Evolutionary conservation across 306 rosid species (phyloP), one percentile per base, ranked within the genome.

Genomic region (Quercus aquifolioides): DNA sequence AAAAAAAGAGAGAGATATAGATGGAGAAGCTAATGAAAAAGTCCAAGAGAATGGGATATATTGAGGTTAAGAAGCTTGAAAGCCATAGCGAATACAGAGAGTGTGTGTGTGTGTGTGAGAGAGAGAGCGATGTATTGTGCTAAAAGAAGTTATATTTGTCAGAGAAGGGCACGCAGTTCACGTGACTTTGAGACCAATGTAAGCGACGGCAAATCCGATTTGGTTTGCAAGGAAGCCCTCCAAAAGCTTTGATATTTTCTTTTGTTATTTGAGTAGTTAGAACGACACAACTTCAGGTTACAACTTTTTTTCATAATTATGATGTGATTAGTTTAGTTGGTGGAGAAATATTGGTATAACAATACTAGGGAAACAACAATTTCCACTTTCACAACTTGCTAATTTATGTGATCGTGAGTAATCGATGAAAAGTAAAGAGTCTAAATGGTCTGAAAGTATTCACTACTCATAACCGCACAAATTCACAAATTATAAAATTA

Each of bases 141-240:
- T 46, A 79, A 83, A 81, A 83, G 82, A 74, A 79, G 85, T 60
- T 26, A 74, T 17, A 71, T 55, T 79, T 88, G 89, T 88, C 92
- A 90, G 94, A 81, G 67, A 51, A 43, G 11, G 31, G 77, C 91
- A 94, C 93, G 95, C 78, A 89, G 30, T 57, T 85, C 97, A 90
- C 97, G 95, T 91, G 98, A 90, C 82, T 74, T 88, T 38, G 3
- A 5, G 46, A 46, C 70, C 70, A 71, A 35, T 35, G n/a, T 65
- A 85, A 1, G 15, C 17, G 12, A 82, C 87, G 75, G 85, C 87
- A 85, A 64, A 55, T 74, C 73, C 18, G 73, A 35, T 31, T 31
- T 38, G 2, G 21, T 2, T 72, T 71, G 67, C 87, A 46, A 5
- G 55, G 0, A 69, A 46, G 38, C 21, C 82, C 82, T 83, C 78